Evolutionary conservation across 2,329 filamentous ascomycete genomes (phyloP).

Genomic region (Nemania sp.): DNA sequence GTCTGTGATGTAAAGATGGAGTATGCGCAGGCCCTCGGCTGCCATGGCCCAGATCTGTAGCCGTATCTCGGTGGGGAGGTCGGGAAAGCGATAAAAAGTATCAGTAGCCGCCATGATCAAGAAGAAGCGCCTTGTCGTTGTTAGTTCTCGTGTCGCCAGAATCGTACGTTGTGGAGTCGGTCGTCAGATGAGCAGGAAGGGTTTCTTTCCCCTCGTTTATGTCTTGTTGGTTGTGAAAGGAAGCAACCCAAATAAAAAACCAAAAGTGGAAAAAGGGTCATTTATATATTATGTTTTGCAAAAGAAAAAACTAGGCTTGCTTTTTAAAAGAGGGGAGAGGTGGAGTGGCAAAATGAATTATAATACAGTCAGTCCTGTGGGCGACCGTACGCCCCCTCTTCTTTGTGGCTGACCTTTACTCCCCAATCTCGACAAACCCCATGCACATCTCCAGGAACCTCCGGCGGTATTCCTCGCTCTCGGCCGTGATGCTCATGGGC

Average conservation of each 20-base stretch:
- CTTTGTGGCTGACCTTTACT: neutral
- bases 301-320: too few relatives aligned
- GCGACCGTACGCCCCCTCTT: too few relatives aligned
- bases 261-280: too few relatives aligned
- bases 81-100: constrained; percentile 7
- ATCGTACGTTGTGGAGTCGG: too few relatives aligned
- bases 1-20: neutral
- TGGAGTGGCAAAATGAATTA: too few relatives aligned
- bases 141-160: too few relatives aligned
- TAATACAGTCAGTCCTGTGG: too few relatives aligned
- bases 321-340: too few relatives aligned
- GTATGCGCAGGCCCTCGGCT: neutral
- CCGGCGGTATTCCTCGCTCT: constrained; percentile 67
- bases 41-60: constrained; percentile 10
- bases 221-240: neutral
- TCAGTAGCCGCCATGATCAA: neutral
- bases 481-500: constrained; percentile 76
- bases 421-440: constrained; percentile 45
- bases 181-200: too few relatives aligned
- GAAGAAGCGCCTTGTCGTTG: neutral
- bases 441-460: constrained; percentile 56
- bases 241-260: too few relatives aligned
- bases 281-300: too few relatives aligned
- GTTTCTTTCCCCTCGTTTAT: too few relatives aligned
- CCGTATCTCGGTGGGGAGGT: constrained; percentile 5